Percentiles rank a stretch among this genome's conserved stretches.
Evolutionary conservation across 768 basidiomycete species (phyloP).

Genomic region (Imleria badia): DNA sequence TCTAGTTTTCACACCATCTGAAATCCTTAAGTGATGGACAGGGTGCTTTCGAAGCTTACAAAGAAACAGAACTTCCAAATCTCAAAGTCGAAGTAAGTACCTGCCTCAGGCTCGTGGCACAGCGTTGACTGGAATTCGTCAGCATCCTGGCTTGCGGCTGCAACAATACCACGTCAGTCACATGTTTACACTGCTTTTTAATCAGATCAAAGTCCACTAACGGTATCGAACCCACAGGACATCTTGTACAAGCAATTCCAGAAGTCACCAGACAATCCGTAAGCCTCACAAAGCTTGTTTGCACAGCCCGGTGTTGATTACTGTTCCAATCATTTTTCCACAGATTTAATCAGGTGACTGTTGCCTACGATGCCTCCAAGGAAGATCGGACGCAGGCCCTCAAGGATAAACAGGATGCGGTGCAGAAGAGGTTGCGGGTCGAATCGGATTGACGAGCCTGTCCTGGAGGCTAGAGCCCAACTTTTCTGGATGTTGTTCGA

Average conservation of each 20-base stretch:
- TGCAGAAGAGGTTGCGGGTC: constrained; percentile 64
- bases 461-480: background rate
- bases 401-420: constrained; percentile 60
- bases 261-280: constrained; percentile 96
- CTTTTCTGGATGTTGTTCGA: background rate
- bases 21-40: constrained; percentile 27
- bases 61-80: constrained; percentile 83
- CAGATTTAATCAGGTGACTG: constrained; percentile 82
- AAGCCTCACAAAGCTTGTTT: constrained; percentile 26
- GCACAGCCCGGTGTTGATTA: constrained; percentile 7
- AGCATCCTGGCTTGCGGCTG: constrained; percentile 88
- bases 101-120: background rate
- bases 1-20: background rate
- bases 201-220: constrained; percentile 1
- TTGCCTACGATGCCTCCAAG: constrained; percentile 84
- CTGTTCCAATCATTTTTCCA: background rate
- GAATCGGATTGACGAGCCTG: constrained; percentile 6
- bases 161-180: constrained; percentile 81
- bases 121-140: constrained; percentile 11
- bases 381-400: constrained; percentile 81
- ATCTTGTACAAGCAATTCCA: constrained; percentile 93
- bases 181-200: background rate
- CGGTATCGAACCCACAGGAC: constrained; percentile 48
- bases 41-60: constrained; percentile 90
- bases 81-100: constrained; percentile 64